These are phyloP conservation scores for Thermothielavioides terrestris DNA, from an alignment of 495 filamentous ascomycete species.

Conservation along the genomic window DNA sequence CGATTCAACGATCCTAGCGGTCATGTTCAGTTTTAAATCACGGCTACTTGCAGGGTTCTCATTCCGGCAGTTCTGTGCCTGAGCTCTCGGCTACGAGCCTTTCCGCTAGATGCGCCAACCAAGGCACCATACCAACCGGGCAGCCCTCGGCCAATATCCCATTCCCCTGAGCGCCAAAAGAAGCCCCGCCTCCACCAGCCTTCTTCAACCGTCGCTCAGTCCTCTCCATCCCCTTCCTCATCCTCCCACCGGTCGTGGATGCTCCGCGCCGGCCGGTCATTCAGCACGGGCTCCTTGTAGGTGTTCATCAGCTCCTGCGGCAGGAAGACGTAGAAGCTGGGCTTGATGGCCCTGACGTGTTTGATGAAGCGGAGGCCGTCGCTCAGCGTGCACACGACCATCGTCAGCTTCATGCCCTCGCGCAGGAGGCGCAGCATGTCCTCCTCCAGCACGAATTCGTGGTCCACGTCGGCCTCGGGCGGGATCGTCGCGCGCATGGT, in stretches of 20 bases:
- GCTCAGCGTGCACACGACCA: constrained; percentile 53
- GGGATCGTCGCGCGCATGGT: constrained; percentile 6
- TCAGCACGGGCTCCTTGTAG: constrained; percentile 50
- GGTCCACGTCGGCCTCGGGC: constrained; percentile 6
- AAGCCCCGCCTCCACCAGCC: no score
- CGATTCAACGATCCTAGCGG: no score
- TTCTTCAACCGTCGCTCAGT: not conserved
- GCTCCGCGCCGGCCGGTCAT: constrained; percentile 28
- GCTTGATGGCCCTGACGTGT: constrained; percentile 50
- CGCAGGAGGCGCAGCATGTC: constrained; percentile 52
- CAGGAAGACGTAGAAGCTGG: constrained; percentile 53
- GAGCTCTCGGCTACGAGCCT: no score
- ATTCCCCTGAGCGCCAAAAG: no score
- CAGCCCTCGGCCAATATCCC: no score
- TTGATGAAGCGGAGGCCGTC: constrained; percentile 50
- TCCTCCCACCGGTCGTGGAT: constrained; percentile 22
- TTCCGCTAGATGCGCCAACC: no score
- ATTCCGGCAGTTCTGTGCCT: no score
- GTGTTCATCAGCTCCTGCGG: constrained; percentile 63
- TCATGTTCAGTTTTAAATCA: no score
- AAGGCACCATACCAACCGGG: no score
- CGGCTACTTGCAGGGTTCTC: no score
- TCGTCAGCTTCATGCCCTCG: constrained; percentile 68
- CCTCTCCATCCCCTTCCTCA: constrained; percentile 2
- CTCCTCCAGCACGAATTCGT: constrained; percentile 26